Percentiles rank a stretch among this genome's conserved stretches.
These are phyloP conservation scores for Rhizopogon salebrosus DNA, from an alignment of 768 basidiomycete species.

Conservation along the genomic window DNA sequence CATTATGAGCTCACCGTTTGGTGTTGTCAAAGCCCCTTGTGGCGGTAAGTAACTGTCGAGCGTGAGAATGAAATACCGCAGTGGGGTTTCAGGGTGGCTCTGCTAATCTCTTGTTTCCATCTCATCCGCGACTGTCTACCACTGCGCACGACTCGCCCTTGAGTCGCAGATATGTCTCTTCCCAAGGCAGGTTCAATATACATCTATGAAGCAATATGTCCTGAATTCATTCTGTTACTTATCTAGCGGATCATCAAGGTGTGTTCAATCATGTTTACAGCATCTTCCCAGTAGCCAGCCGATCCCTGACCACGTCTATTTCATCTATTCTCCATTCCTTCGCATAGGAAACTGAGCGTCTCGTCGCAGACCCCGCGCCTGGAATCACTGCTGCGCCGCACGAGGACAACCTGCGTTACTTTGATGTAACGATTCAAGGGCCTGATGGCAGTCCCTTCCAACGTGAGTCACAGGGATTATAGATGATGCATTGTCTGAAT, in stretches of 20 bases:
- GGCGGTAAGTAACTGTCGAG: too few species aligned
- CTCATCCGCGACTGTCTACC: constrained; percentile 10
- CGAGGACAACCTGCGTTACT: constrained; percentile 96
- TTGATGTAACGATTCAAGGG: constrained; percentile 95
- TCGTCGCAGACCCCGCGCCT: constrained; percentile 94
- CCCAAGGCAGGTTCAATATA: constrained; percentile 26
- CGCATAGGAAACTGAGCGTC: constrained; percentile 89
- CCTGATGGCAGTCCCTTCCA: constrained; percentile 92
- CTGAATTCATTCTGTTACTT: constrained; percentile 1
- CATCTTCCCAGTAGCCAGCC: constrained; percentile 3
- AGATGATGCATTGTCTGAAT: constrained; percentile 1
- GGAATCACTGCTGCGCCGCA: constrained; percentile 95
- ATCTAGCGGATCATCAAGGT: constrained; percentile 52
- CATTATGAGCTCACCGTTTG: constrained; percentile 12
- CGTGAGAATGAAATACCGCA: constrained; percentile 15
- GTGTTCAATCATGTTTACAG: constrained; percentile 15
- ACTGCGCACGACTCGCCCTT: constrained; percentile 10
- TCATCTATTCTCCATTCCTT: constrained; percentile 7
- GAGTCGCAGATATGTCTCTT: constrained; percentile 25
- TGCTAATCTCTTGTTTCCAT: background rate
- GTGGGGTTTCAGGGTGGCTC: constrained; percentile 8
- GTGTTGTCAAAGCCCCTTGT: background rate
- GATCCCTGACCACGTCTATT: constrained; percentile 13
- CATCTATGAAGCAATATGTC: constrained; percentile 1
- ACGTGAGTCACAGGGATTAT: constrained; percentile 44